Evolutionary conservation across 768 basidiomycete genomes (phyloP).

Genomic region (Kwoniella sp.): DNA sequence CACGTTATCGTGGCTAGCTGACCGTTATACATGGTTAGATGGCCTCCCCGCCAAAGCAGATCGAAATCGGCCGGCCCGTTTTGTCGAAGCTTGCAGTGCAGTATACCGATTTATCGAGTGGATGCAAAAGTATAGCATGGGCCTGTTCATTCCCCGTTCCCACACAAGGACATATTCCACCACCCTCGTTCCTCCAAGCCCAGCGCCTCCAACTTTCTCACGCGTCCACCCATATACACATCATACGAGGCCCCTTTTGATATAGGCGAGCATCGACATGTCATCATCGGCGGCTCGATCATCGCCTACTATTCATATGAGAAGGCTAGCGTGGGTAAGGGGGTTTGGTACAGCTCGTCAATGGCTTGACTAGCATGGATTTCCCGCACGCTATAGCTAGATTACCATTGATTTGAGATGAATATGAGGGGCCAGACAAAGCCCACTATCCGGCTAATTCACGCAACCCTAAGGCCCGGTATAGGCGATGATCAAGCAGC

Average conservation of each 20-base stretch:
- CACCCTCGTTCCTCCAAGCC: background rate
- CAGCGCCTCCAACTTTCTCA: background rate
- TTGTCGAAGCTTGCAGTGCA: no score
- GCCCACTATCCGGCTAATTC: background rate
- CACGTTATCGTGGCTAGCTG: no score
- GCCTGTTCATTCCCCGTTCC: background rate
- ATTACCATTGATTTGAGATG: background rate
- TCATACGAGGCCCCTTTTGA: background rate
- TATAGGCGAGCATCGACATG: background rate
- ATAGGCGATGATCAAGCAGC: background rate
- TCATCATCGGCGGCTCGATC: background rate
- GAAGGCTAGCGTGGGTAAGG: background rate
- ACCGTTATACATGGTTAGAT: no score
- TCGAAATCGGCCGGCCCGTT: no score
- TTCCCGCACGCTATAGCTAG: background rate
- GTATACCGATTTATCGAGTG: no score
- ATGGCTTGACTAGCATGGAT: background rate
- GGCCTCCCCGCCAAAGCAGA: no score
- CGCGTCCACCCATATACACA: background rate
- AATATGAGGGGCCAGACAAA: background rate
- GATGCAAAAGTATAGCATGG: no score
- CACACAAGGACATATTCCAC: background rate
- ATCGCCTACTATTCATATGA: background rate
- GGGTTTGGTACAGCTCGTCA: background rate
- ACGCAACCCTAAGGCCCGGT: no score